phyloP scores from a whole-genome alignment of 768 basidiomycete genomes.

The Mycena chlorophos region DNA sequence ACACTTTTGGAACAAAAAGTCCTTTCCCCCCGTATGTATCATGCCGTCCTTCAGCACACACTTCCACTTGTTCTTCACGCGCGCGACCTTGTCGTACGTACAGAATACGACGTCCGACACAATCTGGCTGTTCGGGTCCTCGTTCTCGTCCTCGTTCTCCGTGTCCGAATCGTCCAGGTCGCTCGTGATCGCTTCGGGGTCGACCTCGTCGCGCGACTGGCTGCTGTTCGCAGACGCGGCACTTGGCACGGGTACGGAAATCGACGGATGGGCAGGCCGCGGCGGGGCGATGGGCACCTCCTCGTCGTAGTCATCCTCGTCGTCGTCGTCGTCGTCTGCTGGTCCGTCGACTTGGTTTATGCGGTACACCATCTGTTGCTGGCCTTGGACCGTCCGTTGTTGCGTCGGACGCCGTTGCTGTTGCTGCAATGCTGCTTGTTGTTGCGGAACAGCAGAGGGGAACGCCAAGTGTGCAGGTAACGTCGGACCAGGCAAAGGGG shows the following conservation, averaged over 20 bases:
- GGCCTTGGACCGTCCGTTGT: constrained; percentile 45
- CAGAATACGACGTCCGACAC: constrained; percentile 76
- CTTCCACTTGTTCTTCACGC: constrained; percentile 90
- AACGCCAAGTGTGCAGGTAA: constrained; percentile 39
- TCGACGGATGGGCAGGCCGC: constrained; percentile 49
- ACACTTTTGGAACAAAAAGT: constrained; percentile 79
- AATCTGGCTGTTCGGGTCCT: constrained; percentile 41
- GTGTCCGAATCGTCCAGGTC: constrained; percentile 77
- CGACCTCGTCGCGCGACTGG: neutral
- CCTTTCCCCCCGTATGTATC: constrained; percentile 74
- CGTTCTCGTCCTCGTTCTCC: constrained; percentile 59
- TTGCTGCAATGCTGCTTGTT: constrained; percentile 10
- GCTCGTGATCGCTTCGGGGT: constrained; percentile 64
- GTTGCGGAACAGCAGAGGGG: constrained; percentile 25
- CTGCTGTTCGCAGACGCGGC: constrained; percentile 34
- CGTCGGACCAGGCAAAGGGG: constrained; percentile 48
- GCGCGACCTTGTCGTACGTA: constrained; percentile 80
- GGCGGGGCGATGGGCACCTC: constrained; percentile 45
- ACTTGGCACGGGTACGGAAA: constrained; percentile 38
- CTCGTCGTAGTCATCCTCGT: constrained; percentile 36
- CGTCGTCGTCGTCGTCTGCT: constrained; percentile 2
- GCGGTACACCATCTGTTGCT: constrained; percentile 52
- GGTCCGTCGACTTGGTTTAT: constrained; percentile 20
- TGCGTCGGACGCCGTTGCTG: constrained; percentile 10
- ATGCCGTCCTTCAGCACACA: constrained; percentile 81